These are phyloP conservation scores for Eutrema salsugineum DNA, from an alignment of 441 rosid genomes.

Conservation along the genomic window DNA sequence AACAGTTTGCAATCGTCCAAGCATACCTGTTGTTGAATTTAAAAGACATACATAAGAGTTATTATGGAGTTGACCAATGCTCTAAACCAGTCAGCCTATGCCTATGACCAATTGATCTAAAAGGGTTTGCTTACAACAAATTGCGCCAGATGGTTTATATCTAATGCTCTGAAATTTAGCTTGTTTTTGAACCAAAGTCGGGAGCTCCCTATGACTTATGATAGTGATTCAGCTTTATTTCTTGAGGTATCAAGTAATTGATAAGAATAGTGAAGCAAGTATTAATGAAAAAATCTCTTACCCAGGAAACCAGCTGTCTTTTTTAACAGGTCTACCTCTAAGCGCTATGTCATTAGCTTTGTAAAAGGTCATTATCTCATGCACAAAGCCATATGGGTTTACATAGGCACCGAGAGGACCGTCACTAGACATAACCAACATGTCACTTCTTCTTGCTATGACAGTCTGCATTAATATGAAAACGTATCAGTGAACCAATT, in stretches of 20 bases:
- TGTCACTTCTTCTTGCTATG: conserved; percentile 86
- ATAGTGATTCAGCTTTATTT: not conserved
- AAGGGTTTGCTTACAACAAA: not conserved
- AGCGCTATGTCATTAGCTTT: conserved; percentile 69
- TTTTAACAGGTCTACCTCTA: conserved; percentile 36
- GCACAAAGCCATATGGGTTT: conserved; percentile 68
- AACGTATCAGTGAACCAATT: not conserved
- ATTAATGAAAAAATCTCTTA: conserved; percentile 34
- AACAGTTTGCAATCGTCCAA: conserved; percentile 68
- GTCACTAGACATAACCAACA: conserved; percentile 93
- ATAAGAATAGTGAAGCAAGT: not conserved
- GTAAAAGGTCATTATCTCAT: conserved; percentile 75
- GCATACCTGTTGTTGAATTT: conserved; percentile 66
- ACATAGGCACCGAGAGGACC: conserved; percentile 98
- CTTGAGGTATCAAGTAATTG: not conserved
- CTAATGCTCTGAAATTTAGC: not conserved
- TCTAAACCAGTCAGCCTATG: not conserved
- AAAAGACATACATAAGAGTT: not conserved
- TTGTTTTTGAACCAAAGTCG: not conserved
- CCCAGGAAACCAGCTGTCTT: conserved; percentile 99
- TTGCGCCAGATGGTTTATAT: not conserved
- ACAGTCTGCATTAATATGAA: conserved; percentile 44
- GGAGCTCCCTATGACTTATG: not conserved
- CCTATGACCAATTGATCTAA: not conserved
- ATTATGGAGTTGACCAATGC: not conserved